Conservation (phyloP, 805 yeast species). For the Metschnikowia similis region DNA sequence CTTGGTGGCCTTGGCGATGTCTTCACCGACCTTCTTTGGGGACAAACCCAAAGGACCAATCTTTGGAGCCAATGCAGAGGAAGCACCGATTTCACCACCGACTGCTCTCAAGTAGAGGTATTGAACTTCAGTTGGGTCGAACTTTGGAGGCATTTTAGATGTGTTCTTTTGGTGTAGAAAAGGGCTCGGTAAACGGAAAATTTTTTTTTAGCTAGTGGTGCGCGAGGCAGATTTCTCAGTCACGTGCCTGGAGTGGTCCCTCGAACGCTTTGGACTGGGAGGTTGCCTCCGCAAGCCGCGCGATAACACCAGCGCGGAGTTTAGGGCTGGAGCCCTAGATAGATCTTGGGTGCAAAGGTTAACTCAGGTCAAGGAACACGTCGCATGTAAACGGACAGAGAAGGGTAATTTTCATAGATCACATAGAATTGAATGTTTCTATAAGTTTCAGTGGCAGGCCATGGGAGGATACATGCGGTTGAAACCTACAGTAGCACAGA, state of each 20-base stretch:
- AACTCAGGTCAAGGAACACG: background rate
- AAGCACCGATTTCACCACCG: slow-evolving; percentile 99
- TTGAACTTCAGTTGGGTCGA: slow-evolving; percentile 98
- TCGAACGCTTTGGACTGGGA: background rate
- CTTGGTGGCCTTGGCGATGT: slow-evolving; percentile 99
- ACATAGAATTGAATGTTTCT: background rate
- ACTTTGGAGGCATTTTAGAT: slow-evolving; percentile 86
- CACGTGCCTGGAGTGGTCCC: slow-evolving; percentile 11
- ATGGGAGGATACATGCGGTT: background rate
- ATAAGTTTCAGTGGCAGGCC: background rate
- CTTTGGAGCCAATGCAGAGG: slow-evolving; percentile 99
- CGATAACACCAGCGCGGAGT: background rate
- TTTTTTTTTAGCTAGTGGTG: slow-evolving; percentile 12
- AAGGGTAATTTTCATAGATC: background rate
- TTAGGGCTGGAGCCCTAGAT: slow-evolving; percentile 21
- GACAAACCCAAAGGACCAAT: slow-evolving; percentile 99
- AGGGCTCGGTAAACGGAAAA: slow-evolving; percentile 11
- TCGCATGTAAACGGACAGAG: background rate
- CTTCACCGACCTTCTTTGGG: slow-evolving; percentile 99
- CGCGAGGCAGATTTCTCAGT: slow-evolving; percentile 8
- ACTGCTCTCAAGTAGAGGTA: slow-evolving; percentile 98
- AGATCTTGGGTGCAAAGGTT: background rate
- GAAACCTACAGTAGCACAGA: background rate
- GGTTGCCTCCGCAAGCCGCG: background rate
- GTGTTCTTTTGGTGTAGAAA: slow-evolving; percentile 14